These are phyloP conservation scores for Ziziphus jujuba DNA, from an alignment of 306 rosid genomes.

Conservation along the genomic window DNA sequence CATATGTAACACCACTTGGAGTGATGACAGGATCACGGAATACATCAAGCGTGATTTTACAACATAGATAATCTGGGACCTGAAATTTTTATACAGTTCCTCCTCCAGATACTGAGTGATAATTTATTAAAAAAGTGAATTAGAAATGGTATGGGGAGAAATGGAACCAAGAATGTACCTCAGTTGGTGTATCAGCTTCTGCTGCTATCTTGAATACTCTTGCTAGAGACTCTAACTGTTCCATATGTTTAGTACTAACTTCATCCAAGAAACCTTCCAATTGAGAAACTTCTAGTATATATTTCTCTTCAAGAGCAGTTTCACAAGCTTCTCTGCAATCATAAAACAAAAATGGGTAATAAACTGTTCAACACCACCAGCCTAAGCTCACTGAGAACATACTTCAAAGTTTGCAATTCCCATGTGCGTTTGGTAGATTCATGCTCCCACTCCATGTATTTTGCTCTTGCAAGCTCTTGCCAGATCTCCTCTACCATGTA, in stretches of 20 bases:
- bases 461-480: slow-evolving; percentile 89
- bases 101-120: slow-evolving; percentile 1
- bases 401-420: slow-evolving; percentile 76
- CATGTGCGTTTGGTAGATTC: slow-evolving; percentile 61
- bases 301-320: slow-evolving; percentile 43
- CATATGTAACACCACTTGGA: slow-evolving; percentile 87
- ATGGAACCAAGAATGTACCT: slow-evolving; percentile 41
- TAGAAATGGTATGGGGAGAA: not conserved
- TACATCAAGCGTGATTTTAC: slow-evolving; percentile 81
- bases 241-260: slow-evolving; percentile 29
- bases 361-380: not conserved
- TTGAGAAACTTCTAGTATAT: slow-evolving; percentile 26
- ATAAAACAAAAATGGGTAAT: not conserved
- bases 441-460: slow-evolving; percentile 81
- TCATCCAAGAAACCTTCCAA: slow-evolving; percentile 71
- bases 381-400: slow-evolving; percentile 25
- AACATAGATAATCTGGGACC: slow-evolving; percentile 93
- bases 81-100: slow-evolving; percentile 21
- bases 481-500: slow-evolving; percentile 90
- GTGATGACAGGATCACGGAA: slow-evolving; percentile 95
- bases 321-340: slow-evolving; percentile 54
- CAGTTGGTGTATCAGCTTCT: slow-evolving; percentile 61
- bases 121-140: not conserved
- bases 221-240: slow-evolving; percentile 54
- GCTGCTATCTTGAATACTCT: slow-evolving; percentile 57